Base-by-base conservation (phyloP, 805 yeast genomes). In the Saccharomycopsis selenospora region DNA sequence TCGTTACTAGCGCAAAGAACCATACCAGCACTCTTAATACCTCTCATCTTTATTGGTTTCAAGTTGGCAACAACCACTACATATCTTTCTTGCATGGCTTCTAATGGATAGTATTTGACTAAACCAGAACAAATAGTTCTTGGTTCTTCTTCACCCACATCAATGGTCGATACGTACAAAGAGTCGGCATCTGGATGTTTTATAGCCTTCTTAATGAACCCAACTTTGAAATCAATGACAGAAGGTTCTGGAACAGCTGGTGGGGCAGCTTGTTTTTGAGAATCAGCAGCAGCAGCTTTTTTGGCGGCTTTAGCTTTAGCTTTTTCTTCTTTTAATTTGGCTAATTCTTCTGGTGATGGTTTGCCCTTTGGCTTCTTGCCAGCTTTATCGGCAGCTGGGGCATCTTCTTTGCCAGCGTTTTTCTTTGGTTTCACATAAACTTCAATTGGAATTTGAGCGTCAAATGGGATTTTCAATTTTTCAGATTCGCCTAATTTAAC, bases 101-200 rank as follows among this genome's bases (percentile, higher is more conserved):
- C 98, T 56, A 95, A 66, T 36, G 95, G 82, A 63, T 86, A 76
- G 69, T 85, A 80, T 58, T 87, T 87, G 55, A 89, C 97, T 61
- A 93, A 75, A 58, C 99, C 99, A 10, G 96, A 87, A 72, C 99
- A 93, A 49, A 93, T 95, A 26, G 98, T 93, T 74, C 99, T 81
- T 62, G 99, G 99, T 23, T 49, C 43, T 54, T 75, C 90, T 60
- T 93, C 99, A 57, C 99, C 99, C 74, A 86, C 81, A 55, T 95
- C 87, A 60, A 93, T 93, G 46, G 99, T 93, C 25, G 98, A 93
- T 49, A 93, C 96, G 66, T 93, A 93, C 60, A 93, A 74, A 1
- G 96, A 76, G 68, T 93, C 99, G 29, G 99, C 99, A 66, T 93
- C 91, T 55, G 99, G 99, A 71, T 93, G 99, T 67, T 86, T 87